Evolutionary conservation across 768 basidiomycete species (phyloP).

Genomic region (Termitomyces sp.): DNA sequence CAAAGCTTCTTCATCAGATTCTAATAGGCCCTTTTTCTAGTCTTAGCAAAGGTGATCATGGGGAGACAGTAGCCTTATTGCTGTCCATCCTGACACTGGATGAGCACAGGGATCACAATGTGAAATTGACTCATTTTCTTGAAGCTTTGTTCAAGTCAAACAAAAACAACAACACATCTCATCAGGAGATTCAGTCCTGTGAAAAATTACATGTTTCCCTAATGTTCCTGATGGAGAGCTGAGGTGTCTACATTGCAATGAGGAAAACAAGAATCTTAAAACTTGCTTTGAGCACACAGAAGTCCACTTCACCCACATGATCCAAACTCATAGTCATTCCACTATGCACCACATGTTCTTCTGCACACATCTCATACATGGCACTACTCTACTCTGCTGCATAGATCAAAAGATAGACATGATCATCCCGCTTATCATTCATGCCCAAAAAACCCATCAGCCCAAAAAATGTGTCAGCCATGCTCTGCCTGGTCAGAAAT

Average conservation of each 20-base stretch:
- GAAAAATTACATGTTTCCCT: background rate
- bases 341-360: background rate
- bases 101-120: background rate
- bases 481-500: too few species aligned
- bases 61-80: background rate
- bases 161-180: background rate
- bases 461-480: too few species aligned
- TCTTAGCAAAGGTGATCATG: background rate
- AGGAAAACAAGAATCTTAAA: background rate
- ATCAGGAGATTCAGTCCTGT: background rate
- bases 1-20: background rate
- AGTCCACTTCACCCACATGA: background rate
- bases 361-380: background rate
- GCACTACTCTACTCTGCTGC: background rate
- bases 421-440: background rate
- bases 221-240: background rate
- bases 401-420: background rate
- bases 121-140: background rate
- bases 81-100: background rate
- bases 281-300: background rate
- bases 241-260: background rate
- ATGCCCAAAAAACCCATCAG: too few species aligned
- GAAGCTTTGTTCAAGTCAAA: background rate
- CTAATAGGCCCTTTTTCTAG: background rate
- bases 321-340: background rate